Conservation (phyloP, 495 filamentous ascomycete genomes). For the Letharia lupina region DNA sequence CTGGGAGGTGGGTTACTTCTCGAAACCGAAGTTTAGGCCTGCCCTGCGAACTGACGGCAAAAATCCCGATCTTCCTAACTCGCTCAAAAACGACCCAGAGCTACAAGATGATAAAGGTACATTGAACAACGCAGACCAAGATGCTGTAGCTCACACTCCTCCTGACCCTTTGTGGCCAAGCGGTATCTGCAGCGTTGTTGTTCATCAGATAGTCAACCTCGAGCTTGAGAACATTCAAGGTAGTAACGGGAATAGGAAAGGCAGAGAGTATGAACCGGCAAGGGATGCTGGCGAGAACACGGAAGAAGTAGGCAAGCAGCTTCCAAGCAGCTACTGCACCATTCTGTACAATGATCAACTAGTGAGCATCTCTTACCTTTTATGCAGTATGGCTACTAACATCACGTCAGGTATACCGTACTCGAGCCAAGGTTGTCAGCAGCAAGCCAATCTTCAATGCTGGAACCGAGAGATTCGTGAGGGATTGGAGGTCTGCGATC, state of each 20-base stretch:
- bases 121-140: slow-evolving; percentile 65
- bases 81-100: slow-evolving; percentile 61
- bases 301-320: slow-evolving; percentile 65
- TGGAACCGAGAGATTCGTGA: slow-evolving; percentile 87
- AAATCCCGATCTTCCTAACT: slow-evolving; percentile 62
- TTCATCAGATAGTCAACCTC: slow-evolving; percentile 93
- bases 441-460: slow-evolving; percentile 95
- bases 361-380: slow-evolving; percentile 31
- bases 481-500: slow-evolving; percentile 83
- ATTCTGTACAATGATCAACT: slow-evolving; percentile 83
- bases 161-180: slow-evolving; percentile 92
- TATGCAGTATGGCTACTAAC: neutral
- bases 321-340: slow-evolving; percentile 88
- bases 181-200: slow-evolving; percentile 71
- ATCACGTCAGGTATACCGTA: slow-evolving; percentile 60
- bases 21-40: slow-evolving; percentile 74
- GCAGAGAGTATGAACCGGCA: slow-evolving; percentile 82
- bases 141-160: slow-evolving; percentile 80
- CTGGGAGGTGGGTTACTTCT: slow-evolving; percentile 94
- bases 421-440: slow-evolving; percentile 80
- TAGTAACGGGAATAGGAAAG: slow-evolving; percentile 56
- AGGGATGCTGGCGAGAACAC: slow-evolving; percentile 74
- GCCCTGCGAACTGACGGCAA: slow-evolving; percentile 81
- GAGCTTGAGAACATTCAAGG: slow-evolving; percentile 77
- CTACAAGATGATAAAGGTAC: slow-evolving; percentile 84